Conservation (phyloP, 495 filamentous ascomycete genomes). For the Talaromyces liani region DNA sequence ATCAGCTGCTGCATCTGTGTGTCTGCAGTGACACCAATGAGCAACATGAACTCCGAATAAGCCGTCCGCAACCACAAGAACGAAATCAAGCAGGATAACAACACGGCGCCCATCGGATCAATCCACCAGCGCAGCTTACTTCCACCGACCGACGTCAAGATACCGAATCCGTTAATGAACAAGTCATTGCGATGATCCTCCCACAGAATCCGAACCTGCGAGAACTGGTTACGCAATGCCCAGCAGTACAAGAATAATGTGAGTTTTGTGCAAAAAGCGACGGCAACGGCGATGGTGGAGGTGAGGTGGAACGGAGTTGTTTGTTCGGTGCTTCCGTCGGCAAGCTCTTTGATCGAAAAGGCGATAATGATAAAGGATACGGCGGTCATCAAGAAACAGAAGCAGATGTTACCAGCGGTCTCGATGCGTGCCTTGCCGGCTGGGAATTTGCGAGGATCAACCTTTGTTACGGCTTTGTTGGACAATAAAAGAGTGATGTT, state of each 20-base stretch:
- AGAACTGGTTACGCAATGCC: conserved; percentile 79
- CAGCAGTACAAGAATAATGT: conserved; percentile 86
- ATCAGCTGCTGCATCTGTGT: conserved; percentile 86
- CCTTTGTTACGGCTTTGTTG: conserved; percentile 79
- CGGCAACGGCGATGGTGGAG: conserved; percentile 77
- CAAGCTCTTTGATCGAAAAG: conserved; percentile 68
- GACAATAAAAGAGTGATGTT: conserved; percentile 84
- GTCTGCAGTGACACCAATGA: conserved; percentile 82
- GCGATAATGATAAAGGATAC: conserved; percentile 90
- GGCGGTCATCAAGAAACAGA: conserved; percentile 93
- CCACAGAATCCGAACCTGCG: conserved; percentile 89
- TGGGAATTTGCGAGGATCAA: conserved; percentile 86
- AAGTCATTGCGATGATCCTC: conserved; percentile 85
- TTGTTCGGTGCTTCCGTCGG: conserved; percentile 26
- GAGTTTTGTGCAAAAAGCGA: conserved; percentile 82
- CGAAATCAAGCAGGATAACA: conserved; percentile 70
- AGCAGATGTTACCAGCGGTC: conserved; percentile 92
- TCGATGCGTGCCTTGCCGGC: conserved; percentile 92
- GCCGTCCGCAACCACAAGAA: conserved; percentile 77
- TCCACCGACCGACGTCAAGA: conserved; percentile 81
- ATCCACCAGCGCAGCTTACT: conserved; percentile 90
- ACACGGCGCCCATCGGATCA: conserved; percentile 85
- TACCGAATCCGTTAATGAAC: conserved; percentile 85
- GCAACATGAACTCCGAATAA: conserved; percentile 80
- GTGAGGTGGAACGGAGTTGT: conserved; percentile 68